phyloP scores from a whole-genome alignment of 2,329 filamentous ascomycete species.

The Diplodia intermedia region DNA sequence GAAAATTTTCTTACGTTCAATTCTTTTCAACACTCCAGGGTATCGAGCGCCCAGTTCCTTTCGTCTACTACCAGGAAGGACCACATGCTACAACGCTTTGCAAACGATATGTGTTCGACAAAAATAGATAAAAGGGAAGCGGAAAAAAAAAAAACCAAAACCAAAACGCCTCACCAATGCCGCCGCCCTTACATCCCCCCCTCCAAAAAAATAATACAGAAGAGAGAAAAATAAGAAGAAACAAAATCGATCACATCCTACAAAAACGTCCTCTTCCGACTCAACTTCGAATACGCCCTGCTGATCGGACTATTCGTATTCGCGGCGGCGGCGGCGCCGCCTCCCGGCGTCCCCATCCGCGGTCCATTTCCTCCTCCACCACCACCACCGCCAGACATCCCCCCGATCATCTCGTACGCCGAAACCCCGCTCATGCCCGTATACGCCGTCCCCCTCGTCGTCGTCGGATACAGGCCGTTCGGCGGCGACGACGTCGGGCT shows the following conservation, averaged over 20 bases:
- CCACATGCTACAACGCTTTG: neutral
- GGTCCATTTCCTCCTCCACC: neutral
- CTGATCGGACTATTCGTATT: conserved; percentile 3
- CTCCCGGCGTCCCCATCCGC: neutral
- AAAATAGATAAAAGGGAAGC: neutral
- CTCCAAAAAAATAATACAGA: too few species aligned
- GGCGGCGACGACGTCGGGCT: neutral
- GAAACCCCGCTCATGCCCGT: neutral
- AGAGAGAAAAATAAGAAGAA: neutral
- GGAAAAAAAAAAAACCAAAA: too few species aligned
- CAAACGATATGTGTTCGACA: neutral
- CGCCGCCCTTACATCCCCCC: neutral
- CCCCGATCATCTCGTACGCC: conserved; percentile 18
- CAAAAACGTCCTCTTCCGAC: conserved; percentile 29
- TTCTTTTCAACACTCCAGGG: conserved; percentile 10
- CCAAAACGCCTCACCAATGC: neutral
- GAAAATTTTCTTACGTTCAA: neutral
- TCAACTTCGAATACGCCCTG: conserved; percentile 28
- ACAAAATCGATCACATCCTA: neutral
- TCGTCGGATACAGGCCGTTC: neutral
- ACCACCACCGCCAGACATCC: neutral
- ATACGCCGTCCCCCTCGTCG: conserved; percentile 13
- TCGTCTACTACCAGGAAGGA: neutral
- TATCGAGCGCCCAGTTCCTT: conserved; percentile 13
- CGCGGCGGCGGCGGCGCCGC: too few species aligned